Percentiles rank a stretch among this genome's conserved stretches.
These are phyloP conservation scores for Lactuca saligna DNA, from an alignment of 129 eudicot genomes.

Conservation along the genomic window DNA sequence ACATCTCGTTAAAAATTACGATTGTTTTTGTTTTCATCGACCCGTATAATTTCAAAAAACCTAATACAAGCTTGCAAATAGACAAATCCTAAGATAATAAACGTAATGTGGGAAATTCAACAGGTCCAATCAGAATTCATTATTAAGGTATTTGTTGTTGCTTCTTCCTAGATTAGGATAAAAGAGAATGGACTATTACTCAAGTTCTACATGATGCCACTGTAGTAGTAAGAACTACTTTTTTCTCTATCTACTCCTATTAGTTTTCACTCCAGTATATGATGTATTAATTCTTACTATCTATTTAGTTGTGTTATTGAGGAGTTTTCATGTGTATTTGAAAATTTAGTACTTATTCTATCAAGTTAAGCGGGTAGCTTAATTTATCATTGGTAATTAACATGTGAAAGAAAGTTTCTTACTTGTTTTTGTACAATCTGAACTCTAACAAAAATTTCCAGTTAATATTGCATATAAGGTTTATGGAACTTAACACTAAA, in stretches of 20 bases:
- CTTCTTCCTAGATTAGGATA: slow-evolving; percentile 23
- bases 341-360: slow-evolving; percentile 6
- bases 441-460: not conserved
- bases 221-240: slow-evolving; percentile 44
- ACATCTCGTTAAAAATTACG: not conserved
- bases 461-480: not conserved
- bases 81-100: slow-evolving; percentile 44
- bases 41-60: not conserved
- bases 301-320: not conserved
- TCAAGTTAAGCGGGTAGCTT: slow-evolving; percentile 8
- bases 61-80: slow-evolving; percentile 10
- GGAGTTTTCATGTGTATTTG: not conserved
- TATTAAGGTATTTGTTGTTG: no score
- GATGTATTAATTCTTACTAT: not conserved
- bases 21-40: slow-evolving; percentile 5
- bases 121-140: no score
- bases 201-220: slow-evolving; percentile 64
- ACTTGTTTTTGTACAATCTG: not conserved
- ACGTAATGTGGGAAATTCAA: no score
- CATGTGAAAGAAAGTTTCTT: slow-evolving; percentile 14
- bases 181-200: slow-evolving; percentile 55
- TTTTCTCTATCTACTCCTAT: not conserved
- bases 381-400: not conserved
- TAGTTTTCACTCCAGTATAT: not conserved
- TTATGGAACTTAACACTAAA: not conserved